Conservation (phyloP, 2,329 filamentous ascomycete species). For the Coniosporium tulheliwenetii region DNA sequence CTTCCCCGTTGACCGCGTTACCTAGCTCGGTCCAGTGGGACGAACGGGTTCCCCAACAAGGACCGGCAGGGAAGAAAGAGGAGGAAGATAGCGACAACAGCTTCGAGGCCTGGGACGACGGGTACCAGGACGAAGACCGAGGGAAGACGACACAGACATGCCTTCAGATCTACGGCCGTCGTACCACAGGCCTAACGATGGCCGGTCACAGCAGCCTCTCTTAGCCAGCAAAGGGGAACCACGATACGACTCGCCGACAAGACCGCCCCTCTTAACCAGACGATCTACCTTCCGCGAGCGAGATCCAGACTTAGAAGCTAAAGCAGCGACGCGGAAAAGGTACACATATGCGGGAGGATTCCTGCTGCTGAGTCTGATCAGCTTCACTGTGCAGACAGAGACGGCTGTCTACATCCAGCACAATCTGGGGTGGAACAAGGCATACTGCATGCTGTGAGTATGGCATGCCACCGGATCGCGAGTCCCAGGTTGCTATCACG, state of each 20-base stretch:
- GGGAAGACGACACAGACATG: slow-evolving; percentile 23
- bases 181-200: slow-evolving; percentile 18
- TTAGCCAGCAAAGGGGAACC: slow-evolving; percentile 26
- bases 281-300: slow-evolving; percentile 61
- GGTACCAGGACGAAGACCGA: slow-evolving; percentile 21
- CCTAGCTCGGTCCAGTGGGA: slow-evolving; percentile 6
- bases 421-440: slow-evolving; percentile 85
- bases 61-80: not conserved
- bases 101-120: slow-evolving; percentile 30
- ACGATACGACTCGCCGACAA: slow-evolving; percentile 21
- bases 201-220: slow-evolving; percentile 35
- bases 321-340: slow-evolving; percentile 56
- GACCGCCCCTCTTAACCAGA: slow-evolving; percentile 29
- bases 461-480: not conserved
- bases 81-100: slow-evolving; percentile 16
- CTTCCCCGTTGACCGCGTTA: slow-evolving; percentile 13
- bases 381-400: slow-evolving; percentile 90
- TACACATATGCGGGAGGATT: slow-evolving; percentile 82
- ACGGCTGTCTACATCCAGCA: slow-evolving; percentile 91
- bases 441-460: slow-evolving; percentile 92
- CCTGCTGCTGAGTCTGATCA: slow-evolving; percentile 64
- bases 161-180: slow-evolving; percentile 32
- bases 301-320: slow-evolving; percentile 52
- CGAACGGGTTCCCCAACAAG: too few species aligned
- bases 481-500: not conserved